Evolutionary conservation across 1,284 basidiomycete species (phyloP).

Genomic region (Puccinia triticina): DNA sequence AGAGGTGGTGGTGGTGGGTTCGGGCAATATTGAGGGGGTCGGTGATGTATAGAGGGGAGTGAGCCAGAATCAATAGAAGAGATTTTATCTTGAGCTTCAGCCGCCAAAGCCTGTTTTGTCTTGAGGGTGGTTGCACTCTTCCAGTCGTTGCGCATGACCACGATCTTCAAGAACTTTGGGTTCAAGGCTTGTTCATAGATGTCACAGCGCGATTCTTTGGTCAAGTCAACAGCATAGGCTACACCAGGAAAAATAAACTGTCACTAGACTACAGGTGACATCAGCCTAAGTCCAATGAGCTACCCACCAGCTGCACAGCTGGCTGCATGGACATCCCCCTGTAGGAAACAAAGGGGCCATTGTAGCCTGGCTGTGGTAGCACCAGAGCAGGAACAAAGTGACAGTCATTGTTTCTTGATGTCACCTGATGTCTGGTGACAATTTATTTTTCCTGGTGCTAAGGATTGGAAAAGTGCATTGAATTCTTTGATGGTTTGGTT

Average conservation of each 20-base stretch:
- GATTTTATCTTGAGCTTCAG: conserved; percentile 11
- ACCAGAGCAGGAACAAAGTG: too few relatives aligned
- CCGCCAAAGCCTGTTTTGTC: not conserved
- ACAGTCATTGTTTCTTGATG: too few relatives aligned
- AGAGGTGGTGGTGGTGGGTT: not conserved
- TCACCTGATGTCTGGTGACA: too few relatives aligned
- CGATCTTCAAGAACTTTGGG: not conserved
- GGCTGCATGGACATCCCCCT: too few relatives aligned
- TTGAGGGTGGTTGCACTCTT: not conserved
- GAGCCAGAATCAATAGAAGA: not conserved
- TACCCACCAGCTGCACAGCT: too few relatives aligned
- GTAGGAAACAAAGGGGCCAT: too few relatives aligned
- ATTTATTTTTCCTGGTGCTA: too few relatives aligned
- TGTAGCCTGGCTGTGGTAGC: too few relatives aligned
- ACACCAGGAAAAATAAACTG: too few relatives aligned
- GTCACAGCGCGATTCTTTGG: conserved; percentile 24
- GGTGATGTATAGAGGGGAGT: not conserved
- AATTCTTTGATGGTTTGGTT: conserved; percentile 5
- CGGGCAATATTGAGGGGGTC: not conserved
- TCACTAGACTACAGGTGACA: too few relatives aligned
- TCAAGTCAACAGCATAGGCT: conserved; percentile 7
- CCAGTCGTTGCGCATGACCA: not conserved
- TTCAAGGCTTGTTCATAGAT: not conserved
- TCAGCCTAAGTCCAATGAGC: too few relatives aligned
- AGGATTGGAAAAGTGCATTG: conserved; percentile 17